Conservation (phyloP, 768 basidiomycete species). For the Leccinum barrowsii region DNA sequence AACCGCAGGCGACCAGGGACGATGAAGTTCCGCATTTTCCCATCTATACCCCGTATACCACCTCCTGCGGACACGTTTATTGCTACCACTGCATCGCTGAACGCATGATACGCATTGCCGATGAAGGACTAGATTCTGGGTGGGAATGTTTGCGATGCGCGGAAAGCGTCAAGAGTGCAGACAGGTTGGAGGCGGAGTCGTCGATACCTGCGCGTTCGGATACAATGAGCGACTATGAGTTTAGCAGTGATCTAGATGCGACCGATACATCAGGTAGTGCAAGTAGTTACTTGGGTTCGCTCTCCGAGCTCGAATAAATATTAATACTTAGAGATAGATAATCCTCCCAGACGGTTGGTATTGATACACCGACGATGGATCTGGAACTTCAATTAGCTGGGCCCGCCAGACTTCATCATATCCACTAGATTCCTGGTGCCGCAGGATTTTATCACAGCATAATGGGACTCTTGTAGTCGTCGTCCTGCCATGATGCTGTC, state of each 20-base stretch:
- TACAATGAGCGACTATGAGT: slow-evolving; percentile 53
- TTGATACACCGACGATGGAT: slow-evolving; percentile 8
- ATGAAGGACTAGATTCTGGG: slow-evolving; percentile 50
- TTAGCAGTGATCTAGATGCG: slow-evolving; percentile 43
- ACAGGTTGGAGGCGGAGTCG: slow-evolving; percentile 44
- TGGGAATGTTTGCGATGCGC: slow-evolving; percentile 89
- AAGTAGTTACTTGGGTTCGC: slow-evolving; percentile 36
- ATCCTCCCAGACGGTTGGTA: neutral
- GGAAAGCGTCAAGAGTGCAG: slow-evolving; percentile 58
- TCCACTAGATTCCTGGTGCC: slow-evolving; percentile 37
- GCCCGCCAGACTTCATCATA: slow-evolving; percentile 32
- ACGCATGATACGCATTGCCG: slow-evolving; percentile 68
- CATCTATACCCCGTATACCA: slow-evolving; percentile 77
- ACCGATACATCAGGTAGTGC: slow-evolving; percentile 56
- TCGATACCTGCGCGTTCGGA: slow-evolving; percentile 22
- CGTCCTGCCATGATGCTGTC: slow-evolving; percentile 65
- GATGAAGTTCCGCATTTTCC: slow-evolving; percentile 53
- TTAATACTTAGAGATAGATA: neutral
- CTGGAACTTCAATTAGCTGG: slow-evolving; percentile 2
- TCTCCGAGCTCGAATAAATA: slow-evolving; percentile 24
- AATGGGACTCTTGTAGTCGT: slow-evolving; percentile 57
- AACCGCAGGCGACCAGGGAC: slow-evolving; percentile 14
- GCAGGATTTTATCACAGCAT: slow-evolving; percentile 44
- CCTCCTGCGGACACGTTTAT: slow-evolving; percentile 82
- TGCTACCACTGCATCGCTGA: slow-evolving; percentile 94